Percentiles rank a stretch among this genome's conserved stretches.
Conservation (phyloP, 2,329 filamentous ascomycete genomes). For the Zasmidium cellare region DNA sequence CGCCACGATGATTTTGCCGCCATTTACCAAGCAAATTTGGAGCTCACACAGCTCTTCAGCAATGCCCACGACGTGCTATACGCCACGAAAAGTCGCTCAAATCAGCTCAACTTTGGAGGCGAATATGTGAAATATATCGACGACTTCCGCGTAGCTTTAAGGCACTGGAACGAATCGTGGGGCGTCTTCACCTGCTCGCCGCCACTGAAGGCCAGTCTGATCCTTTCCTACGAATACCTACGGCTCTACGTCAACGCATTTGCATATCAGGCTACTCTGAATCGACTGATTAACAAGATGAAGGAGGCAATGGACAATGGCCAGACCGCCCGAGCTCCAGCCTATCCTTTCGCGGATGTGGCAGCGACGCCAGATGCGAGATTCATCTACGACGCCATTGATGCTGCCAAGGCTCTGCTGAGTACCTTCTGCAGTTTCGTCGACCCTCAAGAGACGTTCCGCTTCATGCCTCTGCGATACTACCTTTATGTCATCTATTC, state of each 20-base stretch:
- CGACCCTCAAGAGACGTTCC: conserved; percentile 58
- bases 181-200: conserved; percentile 43
- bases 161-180: conserved; percentile 36
- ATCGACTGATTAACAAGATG: conserved; percentile 28
- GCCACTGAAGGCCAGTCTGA: conserved; percentile 59
- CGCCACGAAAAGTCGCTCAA: conserved; percentile 33
- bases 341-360: conserved; percentile 39
- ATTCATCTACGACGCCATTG: conserved; percentile 67
- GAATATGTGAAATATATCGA: conserved; percentile 39
- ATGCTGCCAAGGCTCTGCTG: conserved; percentile 63
- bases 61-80: conserved; percentile 38
- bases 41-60: conserved; percentile 36
- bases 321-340: conserved; percentile 18
- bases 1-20: conserved; percentile 34
- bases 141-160: conserved; percentile 33
- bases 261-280: conserved; percentile 56
- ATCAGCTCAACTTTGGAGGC: conserved; percentile 35
- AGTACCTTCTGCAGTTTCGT: conserved; percentile 61
- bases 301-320: conserved; percentile 29
- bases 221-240: conserved; percentile 65
- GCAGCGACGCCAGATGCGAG: conserved; percentile 63
- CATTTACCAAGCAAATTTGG: conserved; percentile 35
- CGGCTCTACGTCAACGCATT: conserved; percentile 68
- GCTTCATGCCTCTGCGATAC: conserved; percentile 65
- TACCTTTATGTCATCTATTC: conserved; percentile 65